Percentiles rank a stretch among this genome's conserved stretches.
phyloP scores from a whole-genome alignment of 768 basidiomycete genomes.

The Scleroderma citrinum region DNA sequence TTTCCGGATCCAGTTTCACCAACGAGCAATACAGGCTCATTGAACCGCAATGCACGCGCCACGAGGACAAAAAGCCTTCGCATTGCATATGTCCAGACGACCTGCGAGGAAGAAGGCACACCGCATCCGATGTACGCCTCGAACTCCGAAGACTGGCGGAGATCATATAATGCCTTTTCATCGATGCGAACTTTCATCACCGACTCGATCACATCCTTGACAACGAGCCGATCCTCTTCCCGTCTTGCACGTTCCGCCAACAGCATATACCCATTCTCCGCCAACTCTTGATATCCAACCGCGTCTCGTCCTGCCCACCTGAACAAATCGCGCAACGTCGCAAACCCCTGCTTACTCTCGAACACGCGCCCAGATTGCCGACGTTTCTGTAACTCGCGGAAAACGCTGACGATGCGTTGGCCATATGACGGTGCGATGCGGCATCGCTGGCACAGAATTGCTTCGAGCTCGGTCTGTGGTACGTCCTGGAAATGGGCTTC shows the following conservation, averaged over 20 bases:
- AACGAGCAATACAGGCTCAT: conserved; percentile 92
- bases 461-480: conserved; percentile 88
- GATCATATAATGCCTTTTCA: conserved; percentile 60
- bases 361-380: conserved; percentile 90
- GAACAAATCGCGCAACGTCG: conserved; percentile 93
- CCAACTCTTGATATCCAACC: conserved; percentile 84
- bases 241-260: conserved; percentile 86
- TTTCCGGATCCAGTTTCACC: conserved; percentile 98
- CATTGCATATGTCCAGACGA: conserved; percentile 94
- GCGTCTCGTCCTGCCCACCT: conserved; percentile 94
- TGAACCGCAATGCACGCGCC: conserved; percentile 77
- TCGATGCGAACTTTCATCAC: conserved; percentile 86
- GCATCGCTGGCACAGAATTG: conserved; percentile 89
- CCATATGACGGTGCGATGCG: conserved; percentile 92
- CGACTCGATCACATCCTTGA: conserved; percentile 89
- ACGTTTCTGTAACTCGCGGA: conserved; percentile 87
- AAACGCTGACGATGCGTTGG: conserved; percentile 84
- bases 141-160: conserved; percentile 40
- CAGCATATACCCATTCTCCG: conserved; percentile 96
- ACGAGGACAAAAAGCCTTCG: conserved; percentile 82
- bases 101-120: conserved; percentile 33
- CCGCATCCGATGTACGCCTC: conserved; percentile 53
- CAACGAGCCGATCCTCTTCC: conserved; percentile 78
- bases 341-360: conserved; percentile 96
- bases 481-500: conserved; percentile 98